Conservation (phyloP, 2,329 filamentous ascomycete genomes). For the Emergomyces orientalis region DNA sequence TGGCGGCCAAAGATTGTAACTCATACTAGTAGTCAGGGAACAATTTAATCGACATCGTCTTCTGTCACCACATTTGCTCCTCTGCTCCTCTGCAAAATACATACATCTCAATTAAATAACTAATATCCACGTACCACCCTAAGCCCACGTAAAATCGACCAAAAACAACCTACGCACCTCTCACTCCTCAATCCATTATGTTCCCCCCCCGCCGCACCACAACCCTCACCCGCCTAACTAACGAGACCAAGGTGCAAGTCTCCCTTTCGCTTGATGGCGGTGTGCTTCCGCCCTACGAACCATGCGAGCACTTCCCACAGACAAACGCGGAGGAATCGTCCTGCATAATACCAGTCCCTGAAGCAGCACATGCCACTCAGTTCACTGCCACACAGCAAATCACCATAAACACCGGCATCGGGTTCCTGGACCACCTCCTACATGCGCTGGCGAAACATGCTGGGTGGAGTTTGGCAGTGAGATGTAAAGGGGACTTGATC, state of each 20-base stretch:
- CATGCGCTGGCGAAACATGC: conserved; percentile 93
- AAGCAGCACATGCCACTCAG: conserved; percentile 70
- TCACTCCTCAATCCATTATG: conserved; percentile 14
- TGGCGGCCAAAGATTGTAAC: no score
- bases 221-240: conserved; percentile 78
- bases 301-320: conserved; percentile 49
- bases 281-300: conserved; percentile 39
- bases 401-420: conserved; percentile 82
- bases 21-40: no score
- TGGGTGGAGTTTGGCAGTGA: conserved; percentile 79
- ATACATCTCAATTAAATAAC: neutral
- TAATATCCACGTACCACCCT: neutral
- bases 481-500: conserved; percentile 81
- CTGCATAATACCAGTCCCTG: conserved; percentile 36
- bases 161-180: neutral
- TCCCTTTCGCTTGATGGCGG: conserved; percentile 91
- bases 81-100: neutral
- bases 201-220: conserved; percentile 57
- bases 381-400: conserved; percentile 77
- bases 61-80: neutral
- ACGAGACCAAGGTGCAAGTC: conserved; percentile 94
- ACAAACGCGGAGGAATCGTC: conserved; percentile 45
- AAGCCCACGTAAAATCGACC: neutral
- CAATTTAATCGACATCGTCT: neutral
- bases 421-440: conserved; percentile 97